Conservation (phyloP, 2,329 filamentous ascomycete genomes). For the Pseudonectria foliicola region DNA sequence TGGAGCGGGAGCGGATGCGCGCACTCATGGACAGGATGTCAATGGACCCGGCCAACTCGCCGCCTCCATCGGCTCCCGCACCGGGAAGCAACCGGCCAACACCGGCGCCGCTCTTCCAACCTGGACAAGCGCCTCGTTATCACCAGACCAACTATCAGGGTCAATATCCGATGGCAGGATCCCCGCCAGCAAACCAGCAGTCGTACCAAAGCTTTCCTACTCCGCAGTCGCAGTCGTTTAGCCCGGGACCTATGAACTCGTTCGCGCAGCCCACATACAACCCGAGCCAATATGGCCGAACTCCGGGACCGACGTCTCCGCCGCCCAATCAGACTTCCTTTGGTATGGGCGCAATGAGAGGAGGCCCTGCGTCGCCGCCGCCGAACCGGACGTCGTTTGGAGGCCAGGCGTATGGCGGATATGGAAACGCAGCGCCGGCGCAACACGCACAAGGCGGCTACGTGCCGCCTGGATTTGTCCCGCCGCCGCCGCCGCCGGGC, state of each 20-base stretch:
- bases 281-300: conserved; percentile 52
- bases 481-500: conserved; percentile 56
- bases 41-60: conserved; percentile 55
- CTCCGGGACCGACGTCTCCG: conserved; percentile 52
- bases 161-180: conserved; percentile 49
- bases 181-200: conserved; percentile 39
- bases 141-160: conserved; percentile 46
- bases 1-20: conserved; percentile 79
- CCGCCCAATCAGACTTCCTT: conserved; percentile 54
- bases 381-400: conserved; percentile 48
- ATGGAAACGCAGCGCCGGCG: conserved; percentile 33
- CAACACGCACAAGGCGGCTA: conserved; percentile 35
- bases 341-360: conserved; percentile 29
- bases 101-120: conserved; percentile 43
- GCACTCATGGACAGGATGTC: conserved; percentile 95
- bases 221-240: conserved; percentile 18
- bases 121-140: conserved; percentile 41
- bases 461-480: conserved; percentile 52
- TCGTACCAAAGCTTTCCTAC: conserved; percentile 35
- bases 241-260: conserved; percentile 32
- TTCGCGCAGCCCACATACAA: conserved; percentile 50
- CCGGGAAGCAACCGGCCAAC: conserved; percentile 17
- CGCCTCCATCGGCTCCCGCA: conserved; percentile 25
- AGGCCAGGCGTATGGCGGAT: conserved; percentile 28
- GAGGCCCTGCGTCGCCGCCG: conserved; percentile 44